phyloP scores from a whole-genome alignment of 1,139 yeast species.

The Pichia sp. region DNA sequence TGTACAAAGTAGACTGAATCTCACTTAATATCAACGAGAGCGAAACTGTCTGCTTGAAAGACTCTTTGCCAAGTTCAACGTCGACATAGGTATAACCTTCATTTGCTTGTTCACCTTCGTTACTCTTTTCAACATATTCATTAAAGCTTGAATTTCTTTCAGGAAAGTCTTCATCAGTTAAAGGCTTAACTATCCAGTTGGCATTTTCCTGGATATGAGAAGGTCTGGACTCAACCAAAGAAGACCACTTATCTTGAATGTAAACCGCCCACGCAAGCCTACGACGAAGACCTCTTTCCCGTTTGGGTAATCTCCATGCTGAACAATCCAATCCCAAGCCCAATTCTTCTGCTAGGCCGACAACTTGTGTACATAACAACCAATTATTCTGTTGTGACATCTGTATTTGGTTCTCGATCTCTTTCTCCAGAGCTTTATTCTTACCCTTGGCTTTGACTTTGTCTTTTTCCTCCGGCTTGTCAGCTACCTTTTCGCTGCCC shows the following conservation, averaged over 20 bases:
- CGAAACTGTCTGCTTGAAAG: constrained; percentile 66
- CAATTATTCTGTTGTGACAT: constrained; percentile 58
- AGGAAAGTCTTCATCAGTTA: constrained; percentile 72
- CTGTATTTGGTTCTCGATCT: constrained; percentile 6
- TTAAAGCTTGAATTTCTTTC: constrained; percentile 35
- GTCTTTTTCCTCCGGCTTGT: not conserved
- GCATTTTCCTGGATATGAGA: constrained; percentile 61
- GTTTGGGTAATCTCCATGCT: constrained; percentile 82
- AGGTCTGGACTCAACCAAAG: constrained; percentile 73
- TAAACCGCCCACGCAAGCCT: constrained; percentile 92
- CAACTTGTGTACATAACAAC: constrained; percentile 83
- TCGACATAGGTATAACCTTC: constrained; percentile 40
- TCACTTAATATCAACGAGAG: constrained; percentile 69
- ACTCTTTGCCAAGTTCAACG: constrained; percentile 64
- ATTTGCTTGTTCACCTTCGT: constrained; percentile 33
- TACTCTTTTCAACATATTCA: constrained; percentile 1
- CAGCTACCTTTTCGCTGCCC: not conserved
- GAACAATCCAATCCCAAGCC: constrained; percentile 85
- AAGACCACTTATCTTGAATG: constrained; percentile 83
- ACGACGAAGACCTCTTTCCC: constrained; percentile 85
- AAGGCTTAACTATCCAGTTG: constrained; percentile 65
- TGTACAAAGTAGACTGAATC: constrained; percentile 64
- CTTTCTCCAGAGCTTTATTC: not conserved
- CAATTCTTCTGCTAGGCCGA: constrained; percentile 77
- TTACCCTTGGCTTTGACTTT: constrained; percentile 2